Base-by-base conservation (phyloP, 2,329 filamentous ascomycete genomes). In the Xylaria sp. region DNA sequence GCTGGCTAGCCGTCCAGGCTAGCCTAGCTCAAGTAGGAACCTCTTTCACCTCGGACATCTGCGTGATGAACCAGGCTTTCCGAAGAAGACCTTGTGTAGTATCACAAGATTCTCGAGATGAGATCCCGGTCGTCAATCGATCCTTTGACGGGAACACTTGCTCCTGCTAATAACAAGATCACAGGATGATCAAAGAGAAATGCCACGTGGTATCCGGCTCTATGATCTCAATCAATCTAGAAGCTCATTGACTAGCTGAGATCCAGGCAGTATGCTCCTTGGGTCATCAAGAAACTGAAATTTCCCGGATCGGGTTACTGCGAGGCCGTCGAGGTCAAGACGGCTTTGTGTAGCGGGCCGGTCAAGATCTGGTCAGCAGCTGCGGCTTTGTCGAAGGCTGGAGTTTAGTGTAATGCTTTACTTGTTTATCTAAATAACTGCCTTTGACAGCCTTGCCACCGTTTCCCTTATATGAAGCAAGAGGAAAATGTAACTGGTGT, bases 401-500 rank as follows among this genome's bases (percentile, higher is more conserved):
- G 16, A 34, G 29, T n/a, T n/a, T n/a, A n/a, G n/a, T n/a, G 29
- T 11, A 34, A 34, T 13, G 11, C 29, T n/a, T n/a, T n/a, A 13
- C 6, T 34, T 13, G 8, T 34, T 34, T 34, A 6, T 13, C 3
- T 13, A 13, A 4, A 22, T 38, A 2, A 42, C 21, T 11, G n/a
- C 29, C 50, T 52, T 46, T 55, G 41, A 53, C 18, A 16, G 18
- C 24, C 18, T 44, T 48, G 45, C 44, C 40, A 53, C 20, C 40
- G 16, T 38, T 17, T 19, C 44, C 11, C 19, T 19, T 48, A 52
- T 52, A 52, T 52, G 50, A 48, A 17, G 8, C 7, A 38, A 20
- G 18, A 38, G 7, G 7, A n/a, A 22, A 45, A 21, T 1, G 22
- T 17, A 21, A 19, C 20, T 17, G 21, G 4, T 22, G 19, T 26